phyloP scores from a whole-genome alignment of 768 basidiomycete genomes.

The Boletus pseudo-olivaceus region DNA sequence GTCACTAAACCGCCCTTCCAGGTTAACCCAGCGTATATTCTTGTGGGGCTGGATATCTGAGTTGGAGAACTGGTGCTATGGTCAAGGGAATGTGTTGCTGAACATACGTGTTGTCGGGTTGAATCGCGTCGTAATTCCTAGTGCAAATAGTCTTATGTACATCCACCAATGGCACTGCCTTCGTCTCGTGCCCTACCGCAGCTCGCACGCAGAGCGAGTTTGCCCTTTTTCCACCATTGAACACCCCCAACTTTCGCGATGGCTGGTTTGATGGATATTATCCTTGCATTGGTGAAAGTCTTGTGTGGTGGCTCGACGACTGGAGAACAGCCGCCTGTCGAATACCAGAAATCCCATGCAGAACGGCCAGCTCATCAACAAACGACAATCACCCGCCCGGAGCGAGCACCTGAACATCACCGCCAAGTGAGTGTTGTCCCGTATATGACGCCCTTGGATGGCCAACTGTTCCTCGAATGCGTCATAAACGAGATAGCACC shows the following conservation, averaged over 20 bases:
- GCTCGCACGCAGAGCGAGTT: background rate
- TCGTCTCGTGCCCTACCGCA: background rate
- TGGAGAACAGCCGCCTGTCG: conserved; percentile 7
- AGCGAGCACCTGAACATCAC: background rate
- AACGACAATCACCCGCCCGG: background rate
- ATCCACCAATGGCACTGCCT: background rate
- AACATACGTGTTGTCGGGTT: conserved; percentile 24
- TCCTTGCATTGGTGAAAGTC: conserved; percentile 19
- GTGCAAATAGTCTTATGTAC: conserved; percentile 11
- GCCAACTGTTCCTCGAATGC: background rate
- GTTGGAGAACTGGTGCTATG: background rate
- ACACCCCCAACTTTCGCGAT: conserved; percentile 1
- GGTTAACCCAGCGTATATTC: conserved; percentile 71
- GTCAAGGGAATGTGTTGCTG: conserved; percentile 29
- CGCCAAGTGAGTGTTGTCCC: conserved; percentile 15
- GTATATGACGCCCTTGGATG: background rate
- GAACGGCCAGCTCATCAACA: conserved; percentile 13
- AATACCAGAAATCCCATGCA: conserved; percentile 2
- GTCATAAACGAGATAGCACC: conserved; percentile 1
- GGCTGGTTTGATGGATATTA: conserved; percentile 25
- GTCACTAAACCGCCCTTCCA: conserved; percentile 78
- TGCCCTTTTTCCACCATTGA: background rate
- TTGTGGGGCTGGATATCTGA: conserved; percentile 84
- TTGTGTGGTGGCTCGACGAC: conserved; percentile 24
- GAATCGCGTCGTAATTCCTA: conserved; percentile 10